A percentile compares a stretch with the other conserved stretches of the same genome.
Conservation (phyloP, 768 basidiomycete species). For the Pisolithus marmoratus region DNA sequence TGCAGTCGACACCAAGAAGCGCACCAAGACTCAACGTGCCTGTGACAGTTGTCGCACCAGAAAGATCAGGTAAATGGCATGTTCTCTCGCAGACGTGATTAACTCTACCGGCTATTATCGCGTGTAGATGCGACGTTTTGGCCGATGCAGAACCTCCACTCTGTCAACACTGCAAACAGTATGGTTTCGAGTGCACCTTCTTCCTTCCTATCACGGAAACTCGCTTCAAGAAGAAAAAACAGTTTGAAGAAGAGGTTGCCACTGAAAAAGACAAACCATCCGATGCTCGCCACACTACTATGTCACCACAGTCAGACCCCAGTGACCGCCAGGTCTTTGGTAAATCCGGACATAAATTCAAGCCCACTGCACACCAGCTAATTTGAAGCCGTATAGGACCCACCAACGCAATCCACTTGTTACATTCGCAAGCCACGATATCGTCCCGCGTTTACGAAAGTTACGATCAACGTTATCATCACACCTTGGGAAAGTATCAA, state of each 20-base stretch:
- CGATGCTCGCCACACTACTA: slow-evolving; percentile 29
- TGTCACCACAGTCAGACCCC: slow-evolving; percentile 43
- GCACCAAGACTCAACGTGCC: slow-evolving; percentile 88
- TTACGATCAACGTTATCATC: slow-evolving; percentile 85
- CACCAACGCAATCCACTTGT: slow-evolving; percentile 77
- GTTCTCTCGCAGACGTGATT: background rate
- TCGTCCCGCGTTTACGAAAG: slow-evolving; percentile 80
- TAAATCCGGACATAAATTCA: slow-evolving; percentile 28
- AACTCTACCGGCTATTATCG: background rate
- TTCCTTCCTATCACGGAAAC: slow-evolving; percentile 99
- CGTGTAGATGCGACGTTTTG: slow-evolving; percentile 74
- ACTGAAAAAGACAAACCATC: slow-evolving; percentile 30
- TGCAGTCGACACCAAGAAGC: slow-evolving; percentile 68
- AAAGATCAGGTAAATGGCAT: slow-evolving; percentile 64
- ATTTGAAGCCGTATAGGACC: slow-evolving; percentile 50
- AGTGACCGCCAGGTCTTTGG: slow-evolving; percentile 62
- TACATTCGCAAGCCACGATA: slow-evolving; percentile 87
- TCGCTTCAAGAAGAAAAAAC: slow-evolving; percentile 93
- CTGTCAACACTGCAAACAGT: slow-evolving; percentile 94
- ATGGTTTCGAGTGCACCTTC: slow-evolving; percentile 91
- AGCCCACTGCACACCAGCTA: slow-evolving; percentile 2
- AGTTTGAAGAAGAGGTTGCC: slow-evolving; percentile 58
- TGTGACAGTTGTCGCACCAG: slow-evolving; percentile 88
- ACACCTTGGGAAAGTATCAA: slow-evolving; percentile 82
- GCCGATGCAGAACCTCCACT: slow-evolving; percentile 69